Evolutionary conservation across 352 stramenopile species (phyloP).

Genomic region (Pythium scleroteichum): DNA sequence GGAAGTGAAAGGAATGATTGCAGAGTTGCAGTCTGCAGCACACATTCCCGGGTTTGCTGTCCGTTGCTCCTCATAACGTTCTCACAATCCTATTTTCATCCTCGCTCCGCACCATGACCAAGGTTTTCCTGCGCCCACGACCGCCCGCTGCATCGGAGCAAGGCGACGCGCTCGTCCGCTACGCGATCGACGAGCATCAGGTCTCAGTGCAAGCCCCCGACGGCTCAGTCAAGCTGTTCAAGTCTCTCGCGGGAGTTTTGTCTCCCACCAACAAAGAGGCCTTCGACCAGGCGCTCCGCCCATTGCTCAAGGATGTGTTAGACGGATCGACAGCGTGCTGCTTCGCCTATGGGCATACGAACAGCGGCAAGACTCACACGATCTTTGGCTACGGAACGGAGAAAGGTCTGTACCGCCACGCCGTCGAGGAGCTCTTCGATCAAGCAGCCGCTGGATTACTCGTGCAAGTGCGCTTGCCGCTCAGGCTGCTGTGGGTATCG

Average conservation of each 20-base stretch:
- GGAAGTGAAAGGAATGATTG: no score
- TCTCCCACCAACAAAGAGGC: constrained; percentile 35
- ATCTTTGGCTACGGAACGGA: constrained; percentile 57
- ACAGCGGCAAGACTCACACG: constrained; percentile 64
- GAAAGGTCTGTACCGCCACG: constrained; percentile 40
- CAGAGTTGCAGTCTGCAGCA: no score
- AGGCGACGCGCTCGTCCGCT: constrained; percentile 27
- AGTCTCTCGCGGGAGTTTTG: constrained; percentile 37
- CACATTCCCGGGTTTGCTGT: no score
- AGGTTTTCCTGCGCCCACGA: constrained; percentile 42
- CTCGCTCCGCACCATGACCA: constrained; percentile 29
- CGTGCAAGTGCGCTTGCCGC: constrained; percentile 45
- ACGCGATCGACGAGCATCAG: constrained; percentile 8
- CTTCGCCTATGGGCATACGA: constrained; percentile 63
- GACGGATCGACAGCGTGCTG: constrained; percentile 44
- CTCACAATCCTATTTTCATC: no score
- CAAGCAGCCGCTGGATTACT: constrained; percentile 17
- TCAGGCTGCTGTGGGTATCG: constrained; percentile 8
- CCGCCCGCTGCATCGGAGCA: constrained; percentile 33
- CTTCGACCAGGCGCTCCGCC: constrained; percentile 33
- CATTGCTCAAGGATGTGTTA: constrained; percentile 32
- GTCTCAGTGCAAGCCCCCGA: neutral
- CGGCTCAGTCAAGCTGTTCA: constrained; percentile 30
- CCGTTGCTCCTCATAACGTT: no score
- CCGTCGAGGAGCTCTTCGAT: constrained; percentile 40